Conservation (phyloP, 495 filamentous ascomycete species). For the Articulospora tetracladia region DNA sequence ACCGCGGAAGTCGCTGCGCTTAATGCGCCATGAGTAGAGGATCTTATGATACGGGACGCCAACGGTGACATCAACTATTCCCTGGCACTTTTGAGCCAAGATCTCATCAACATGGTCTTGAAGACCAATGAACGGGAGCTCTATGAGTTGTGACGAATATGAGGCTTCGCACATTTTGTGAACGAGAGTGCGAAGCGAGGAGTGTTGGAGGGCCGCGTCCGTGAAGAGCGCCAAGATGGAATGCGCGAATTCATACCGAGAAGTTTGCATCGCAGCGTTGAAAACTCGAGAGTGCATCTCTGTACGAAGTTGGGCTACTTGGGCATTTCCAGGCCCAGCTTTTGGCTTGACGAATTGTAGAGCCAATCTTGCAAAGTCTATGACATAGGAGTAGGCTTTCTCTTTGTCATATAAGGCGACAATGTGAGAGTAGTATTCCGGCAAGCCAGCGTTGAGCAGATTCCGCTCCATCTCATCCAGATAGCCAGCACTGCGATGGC, state of each 20-base stretch:
- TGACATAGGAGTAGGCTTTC: constrained; percentile 70
- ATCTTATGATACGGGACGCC: constrained; percentile 72
- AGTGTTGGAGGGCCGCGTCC: constrained; percentile 60
- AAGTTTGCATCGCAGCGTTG: constrained; percentile 69
- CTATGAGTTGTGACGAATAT: constrained; percentile 63
- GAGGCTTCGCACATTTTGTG: constrained; percentile 65
- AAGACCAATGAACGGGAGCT: constrained; percentile 73
- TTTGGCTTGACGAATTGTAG: constrained; percentile 53
- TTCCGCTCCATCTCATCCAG: constrained; percentile 69
- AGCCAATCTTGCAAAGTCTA: constrained; percentile 78
- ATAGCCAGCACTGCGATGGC: constrained; percentile 51
- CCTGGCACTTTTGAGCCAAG: constrained; percentile 58
- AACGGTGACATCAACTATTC: constrained; percentile 50
- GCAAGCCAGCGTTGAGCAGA: constrained; percentile 69
- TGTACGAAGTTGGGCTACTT: constrained; percentile 31
- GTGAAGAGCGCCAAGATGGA: constrained; percentile 69
- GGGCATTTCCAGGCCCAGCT: constrained; percentile 16
- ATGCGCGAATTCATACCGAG: constrained; percentile 78
- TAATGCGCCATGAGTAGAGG: constrained; percentile 84
- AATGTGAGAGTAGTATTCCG: constrained; percentile 84
- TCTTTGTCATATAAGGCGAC: constrained; percentile 74
- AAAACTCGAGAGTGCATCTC: constrained; percentile 83
- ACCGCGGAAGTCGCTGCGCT: constrained; percentile 80
- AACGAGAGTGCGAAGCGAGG: constrained; percentile 62
- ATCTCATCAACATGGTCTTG: constrained; percentile 74